phyloP scores from a whole-genome alignment of 192 early-diverging fungal species.

The Coemansia furcata region DNA sequence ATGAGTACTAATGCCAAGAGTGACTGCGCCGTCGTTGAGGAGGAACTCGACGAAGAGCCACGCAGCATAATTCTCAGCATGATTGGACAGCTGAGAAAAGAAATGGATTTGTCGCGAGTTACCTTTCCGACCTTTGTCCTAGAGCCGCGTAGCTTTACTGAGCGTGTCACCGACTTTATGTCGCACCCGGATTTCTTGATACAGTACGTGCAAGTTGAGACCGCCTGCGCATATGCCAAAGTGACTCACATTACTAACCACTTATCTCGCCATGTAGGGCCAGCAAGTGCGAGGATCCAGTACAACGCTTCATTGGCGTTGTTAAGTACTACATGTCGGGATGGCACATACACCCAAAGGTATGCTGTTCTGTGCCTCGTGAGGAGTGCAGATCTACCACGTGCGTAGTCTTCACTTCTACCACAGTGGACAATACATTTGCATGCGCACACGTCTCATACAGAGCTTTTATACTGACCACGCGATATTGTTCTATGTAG shows the following conservation, averaged over 20 bases:
- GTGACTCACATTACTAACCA: constrained; percentile 3
- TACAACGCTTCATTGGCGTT: constrained; percentile 76
- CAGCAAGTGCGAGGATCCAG: constrained; percentile 62
- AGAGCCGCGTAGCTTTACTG: constrained; percentile 90
- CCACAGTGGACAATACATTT: background rate
- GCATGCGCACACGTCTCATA: background rate
- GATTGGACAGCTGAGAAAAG: constrained; percentile 83
- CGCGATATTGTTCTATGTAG: constrained; percentile 25
- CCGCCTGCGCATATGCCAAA: too few species aligned
- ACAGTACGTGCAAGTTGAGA: constrained; percentile 59
- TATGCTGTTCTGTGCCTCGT: constrained; percentile 22
- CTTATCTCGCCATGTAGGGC: constrained; percentile 55
- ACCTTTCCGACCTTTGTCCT: constrained; percentile 96
- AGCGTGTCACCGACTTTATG: constrained; percentile 96
- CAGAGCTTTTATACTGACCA: background rate
- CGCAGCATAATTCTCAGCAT: constrained; percentile 82
- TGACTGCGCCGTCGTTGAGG: constrained; percentile 55
- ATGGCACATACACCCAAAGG: constrained; percentile 92
- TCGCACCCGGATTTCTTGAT: constrained; percentile 80
- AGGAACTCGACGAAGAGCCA: constrained; percentile 79
- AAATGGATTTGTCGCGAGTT: constrained; percentile 87
- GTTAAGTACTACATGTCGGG: constrained; percentile 85
- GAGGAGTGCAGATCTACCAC: background rate
- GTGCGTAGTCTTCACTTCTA: background rate
- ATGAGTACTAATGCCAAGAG: constrained; percentile 27